Base-by-base conservation (phyloP, 768 basidiomycete genomes). In the Russula lepida region DNA sequence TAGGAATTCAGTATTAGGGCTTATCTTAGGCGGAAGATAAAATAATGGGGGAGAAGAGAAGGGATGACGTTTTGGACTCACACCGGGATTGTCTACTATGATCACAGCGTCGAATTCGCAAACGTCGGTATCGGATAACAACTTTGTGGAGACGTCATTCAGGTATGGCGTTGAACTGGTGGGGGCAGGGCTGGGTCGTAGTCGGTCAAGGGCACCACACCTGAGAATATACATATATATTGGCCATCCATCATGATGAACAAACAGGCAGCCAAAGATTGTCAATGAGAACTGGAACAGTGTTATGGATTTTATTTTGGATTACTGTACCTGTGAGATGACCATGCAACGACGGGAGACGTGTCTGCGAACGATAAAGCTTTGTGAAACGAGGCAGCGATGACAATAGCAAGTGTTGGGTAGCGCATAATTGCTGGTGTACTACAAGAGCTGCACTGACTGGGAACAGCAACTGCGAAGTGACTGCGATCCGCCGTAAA, bases 71-170 rank as follows among this genome's bases (percentile, higher is more conserved):
- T 25, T 27, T 37, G n/a, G 6, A 77, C 85, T 62, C 70, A 91
- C 89, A 25, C 88, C 86, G 11, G 84, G 81, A 54, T 91, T 89
- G 64, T 88, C 79, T 44, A 89, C 74, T 11, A 91, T 68, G 8
- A 90, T 75, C 13, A 92, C 70, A 32, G 84, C 83, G 68, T 88
- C 85, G 62, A 84, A 79, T 19, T 74, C 74, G 69, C 89, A 91
- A 5, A 88, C 56, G 57, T 78, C 77, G 1, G 76, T 75, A 41
- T 72, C 70, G 15, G 70, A 70, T 7, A 82, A 59, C 39, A 86
- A 75, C 53, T 69, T 72, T 59, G 79, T 71, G 17, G 85, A 68
- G 11, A 84, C 69, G 11, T 61, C 46, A 6, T 54, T 53, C 9
- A 61, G 61, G 57, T 56, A 48, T 7, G 66, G 60, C 7, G 66